These are phyloP conservation scores for Diutina neorugosa DNA, from an alignment of 1,139 yeast genomes.

Conservation along the genomic window DNA sequence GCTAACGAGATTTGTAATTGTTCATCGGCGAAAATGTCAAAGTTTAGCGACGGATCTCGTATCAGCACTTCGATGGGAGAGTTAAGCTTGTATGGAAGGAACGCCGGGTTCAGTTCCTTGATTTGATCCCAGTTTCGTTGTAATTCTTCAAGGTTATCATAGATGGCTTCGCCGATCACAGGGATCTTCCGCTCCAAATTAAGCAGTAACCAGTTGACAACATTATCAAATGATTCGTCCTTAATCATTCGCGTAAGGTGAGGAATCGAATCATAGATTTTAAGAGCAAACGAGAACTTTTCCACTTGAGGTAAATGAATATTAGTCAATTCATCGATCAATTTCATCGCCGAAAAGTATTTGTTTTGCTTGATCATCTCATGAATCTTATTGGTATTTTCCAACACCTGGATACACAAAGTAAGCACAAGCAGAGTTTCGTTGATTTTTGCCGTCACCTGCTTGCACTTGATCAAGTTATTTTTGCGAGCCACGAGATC, in stretches of 20 bases:
- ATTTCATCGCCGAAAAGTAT: conserved; percentile 78
- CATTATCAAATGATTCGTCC: conserved; percentile 64
- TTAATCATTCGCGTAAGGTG: conserved; percentile 62
- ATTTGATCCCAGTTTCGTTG: conserved; percentile 45
- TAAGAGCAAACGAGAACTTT: conserved; percentile 64
- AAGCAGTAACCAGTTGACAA: conserved; percentile 60
- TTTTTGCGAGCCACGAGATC: conserved; percentile 51
- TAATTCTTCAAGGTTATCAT: conserved; percentile 41
- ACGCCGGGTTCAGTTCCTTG: conserved; percentile 18
- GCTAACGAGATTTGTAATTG: conserved; percentile 43
- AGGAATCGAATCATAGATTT: conserved; percentile 67
- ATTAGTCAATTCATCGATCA: conserved; percentile 59
- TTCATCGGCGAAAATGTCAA: conserved; percentile 34
- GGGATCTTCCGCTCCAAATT: conserved; percentile 50
- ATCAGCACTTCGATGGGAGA: conserved; percentile 76
- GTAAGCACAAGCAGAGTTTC: conserved; percentile 52
- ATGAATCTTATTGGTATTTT: conserved; percentile 76
- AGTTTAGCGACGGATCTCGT: conserved; percentile 39
- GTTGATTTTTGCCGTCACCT: conserved; percentile 45
- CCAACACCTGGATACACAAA: conserved; percentile 71
- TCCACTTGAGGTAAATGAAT: conserved; percentile 62
- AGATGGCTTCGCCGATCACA: conserved; percentile 48
- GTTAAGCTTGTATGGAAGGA: conserved; percentile 58
- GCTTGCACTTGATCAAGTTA: conserved; percentile 40
- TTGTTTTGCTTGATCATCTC: conserved; percentile 64